Base-by-base conservation (phyloP, 2,329 filamentous ascomycete genomes). In the Aspergillus jensenii region DNA sequence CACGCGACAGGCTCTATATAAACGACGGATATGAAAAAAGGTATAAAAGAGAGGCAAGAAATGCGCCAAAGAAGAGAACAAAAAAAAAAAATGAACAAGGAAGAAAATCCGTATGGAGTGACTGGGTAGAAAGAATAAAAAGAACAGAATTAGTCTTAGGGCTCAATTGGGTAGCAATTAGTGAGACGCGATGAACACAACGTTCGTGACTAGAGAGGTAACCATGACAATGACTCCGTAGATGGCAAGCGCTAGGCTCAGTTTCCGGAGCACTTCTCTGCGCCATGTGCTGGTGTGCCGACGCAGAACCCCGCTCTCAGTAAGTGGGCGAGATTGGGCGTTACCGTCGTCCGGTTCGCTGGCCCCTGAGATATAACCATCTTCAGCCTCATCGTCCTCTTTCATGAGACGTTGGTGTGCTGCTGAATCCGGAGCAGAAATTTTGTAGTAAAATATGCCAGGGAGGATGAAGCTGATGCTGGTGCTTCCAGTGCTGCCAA, bases 361-460 rank as follows among this genome's bases (percentile, higher is more conserved):
- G 23, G 64, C 65, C 3, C 68, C 70, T 31, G 76, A 70, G 61
- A 85, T 78, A 0, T 83, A 79, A 39, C 84, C 84, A 2, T 80
- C 81, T 8, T 81, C 81, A 25, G 81, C 82, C 49, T 90, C 88
- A 67, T 98, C 95, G 64, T 97, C 91, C 68, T 95, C 92, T 73
- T 98, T 98, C 62, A 91, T 80, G 9, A 98, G 80, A 14, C 89
- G 86, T 72, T 96, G 93, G 67, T 97, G 92, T 62, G 93, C 87
- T 27, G 88, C 84, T 45, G 90, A 93, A 55, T 96, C 89, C 0
- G 95, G 95, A 23, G 91, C 87, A 12, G 91, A 96, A 59, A 99
- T 98, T 76, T 98, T 98, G 79, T 98, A 99, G 76, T 98, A 99
- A 75, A 99, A 99, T 4, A 99, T 78, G 0, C 95, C 95, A 0